Evolutionary conservation across 768 basidiomycete genomes (phyloP), one percentile per base, ranked within the genome.

Genomic region (Kwoniella pini): DNA sequence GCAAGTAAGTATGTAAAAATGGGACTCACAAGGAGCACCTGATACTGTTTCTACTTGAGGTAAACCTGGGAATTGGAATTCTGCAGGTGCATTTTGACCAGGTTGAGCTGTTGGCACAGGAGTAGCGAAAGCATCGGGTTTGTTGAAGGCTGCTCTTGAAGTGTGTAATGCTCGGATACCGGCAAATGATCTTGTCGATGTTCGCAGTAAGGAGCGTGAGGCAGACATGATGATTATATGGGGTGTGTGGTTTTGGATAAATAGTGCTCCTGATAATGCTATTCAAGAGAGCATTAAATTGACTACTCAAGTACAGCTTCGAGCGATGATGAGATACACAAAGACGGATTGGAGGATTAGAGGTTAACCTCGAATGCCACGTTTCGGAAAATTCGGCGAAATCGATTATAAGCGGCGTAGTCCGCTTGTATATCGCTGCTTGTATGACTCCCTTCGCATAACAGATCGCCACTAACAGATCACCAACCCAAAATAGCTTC

Each of bases 1-100:
- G n/a, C n/a, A n/a, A n/a, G n/a, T n/a, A 31, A 42, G 19, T 24
- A 40, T 7, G 19, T 22, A 27, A 50, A 46, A 31, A 12, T 33
- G 12, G 45, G 3, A 79, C 86, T 65, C 78, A 92, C 91, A 74
- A 57, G 91, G 91, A 63, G 90, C 91, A 69, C 91, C 91, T 63
- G 90, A 92, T 67, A 91, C 85, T 4, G 85, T 83, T 72, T 93
- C 90, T 43, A 91, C 91, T 51, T 61, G 59, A 22, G 59, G 59
- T 12, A 61, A 12, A 21, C 44, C 59, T 9, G 42, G 26, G 50
- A 33, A 61, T 11, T 61, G 26, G 43, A 54, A 46, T 21, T 61
- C 59, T 30, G 38, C 30, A 27, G 58, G n/a, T 21, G 49, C 44
- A 43, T 61, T 61, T 28, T 39, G 26, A 46, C 51, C 51, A 5